A percentile compares a stretch with the other conserved stretches of the same genome.
Evolutionary conservation across 2,329 filamentous ascomycete genomes (phyloP).

Genomic region (Boeremia exigua): DNA sequence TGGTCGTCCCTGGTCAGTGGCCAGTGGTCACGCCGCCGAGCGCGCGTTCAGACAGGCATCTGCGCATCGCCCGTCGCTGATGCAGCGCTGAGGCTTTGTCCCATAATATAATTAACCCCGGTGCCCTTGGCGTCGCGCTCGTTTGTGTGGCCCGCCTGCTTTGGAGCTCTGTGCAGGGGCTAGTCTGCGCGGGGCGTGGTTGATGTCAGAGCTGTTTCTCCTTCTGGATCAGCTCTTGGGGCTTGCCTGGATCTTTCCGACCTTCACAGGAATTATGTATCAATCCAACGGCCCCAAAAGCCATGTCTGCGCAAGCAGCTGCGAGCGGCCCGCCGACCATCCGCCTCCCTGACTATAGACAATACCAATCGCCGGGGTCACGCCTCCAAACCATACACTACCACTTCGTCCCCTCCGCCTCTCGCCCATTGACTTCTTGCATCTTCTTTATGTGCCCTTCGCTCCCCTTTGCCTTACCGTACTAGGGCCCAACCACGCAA

Average conservation of each 20-base stretch:
- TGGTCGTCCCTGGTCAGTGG: not conserved
- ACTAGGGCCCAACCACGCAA: conserved; percentile 6
- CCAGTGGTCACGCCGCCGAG: conserved; percentile 9
- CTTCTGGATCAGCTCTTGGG: conserved; percentile 49
- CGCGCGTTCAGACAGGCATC: conserved; percentile 11
- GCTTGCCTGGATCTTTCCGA: conserved; percentile 49
- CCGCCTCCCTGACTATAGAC: conserved; percentile 23
- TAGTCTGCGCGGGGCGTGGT: conserved; percentile 31
- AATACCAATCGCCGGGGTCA: conserved; percentile 12
- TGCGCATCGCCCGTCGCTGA: conserved; percentile 11
- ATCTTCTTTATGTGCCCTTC: conserved; percentile 29
- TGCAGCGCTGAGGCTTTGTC: conserved; percentile 23
- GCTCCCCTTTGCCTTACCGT: conserved; percentile 26
- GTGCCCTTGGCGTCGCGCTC: conserved; percentile 18
- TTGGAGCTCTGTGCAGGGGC: not conserved
- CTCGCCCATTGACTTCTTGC: conserved; percentile 15
- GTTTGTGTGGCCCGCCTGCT: conserved; percentile 5
- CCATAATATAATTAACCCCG: conserved; percentile 33
- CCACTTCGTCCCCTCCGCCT: conserved; percentile 18
- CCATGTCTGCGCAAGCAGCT: conserved; percentile 42
- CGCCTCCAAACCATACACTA: conserved; percentile 2
- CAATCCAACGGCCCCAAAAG: conserved; percentile 47
- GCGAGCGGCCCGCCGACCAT: conserved; percentile 36
- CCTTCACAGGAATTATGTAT: conserved; percentile 49
- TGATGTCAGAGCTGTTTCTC: conserved; percentile 48